Evolutionary conservation across 1,139 yeast genomes (phyloP), one percentile per base, ranked within the genome.

Genomic region (Geotrichum aggregatum): DNA sequence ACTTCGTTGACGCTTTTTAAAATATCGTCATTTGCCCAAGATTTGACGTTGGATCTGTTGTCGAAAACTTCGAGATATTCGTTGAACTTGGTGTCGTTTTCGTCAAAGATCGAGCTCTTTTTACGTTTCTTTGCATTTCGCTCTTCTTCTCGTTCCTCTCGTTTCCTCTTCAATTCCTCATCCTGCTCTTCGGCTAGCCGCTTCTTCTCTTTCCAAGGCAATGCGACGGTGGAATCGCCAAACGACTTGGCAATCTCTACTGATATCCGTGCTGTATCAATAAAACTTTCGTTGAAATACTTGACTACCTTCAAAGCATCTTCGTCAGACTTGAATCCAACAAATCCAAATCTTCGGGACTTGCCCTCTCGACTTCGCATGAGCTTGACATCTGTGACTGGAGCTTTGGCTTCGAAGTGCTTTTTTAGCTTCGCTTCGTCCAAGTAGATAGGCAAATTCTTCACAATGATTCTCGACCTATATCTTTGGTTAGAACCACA

Each of bases 401-500:
- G 54, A 11, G 61, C 63, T 33, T 56, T 54, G 1, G 59, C 48
- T 13, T 51, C 50, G 66, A 92, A 92, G 66, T 84, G 92, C 26
- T 77, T 78, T 57, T 76, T 76, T 56, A 92, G 72, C 59, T 85
- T 82, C 1, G 80, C 89, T 65, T 92, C 98, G 0, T 84, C 81
- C 56, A 82, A 78, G 66, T 87, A 87, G 58, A 76, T 74, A 22
- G 99, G 98, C 54, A 92, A 75, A 44, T 95, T 95, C 68, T 88
- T 94, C n/a, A 94, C 96, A 62, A 92, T 92, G 55, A 94, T 77
- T 70, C 99, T 85, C 39, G 98, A 91, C 96, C 66, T 67, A 16
- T 13, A 2, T 3, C 6, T 21, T 31, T 11, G 16, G 24, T 43
- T 43, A 43, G 38, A 13, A 43, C 10, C 11, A 31, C 8, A 3